Base-by-base conservation (phyloP, 257 asterid genomes). In the Solanum clarkiae region DNA sequence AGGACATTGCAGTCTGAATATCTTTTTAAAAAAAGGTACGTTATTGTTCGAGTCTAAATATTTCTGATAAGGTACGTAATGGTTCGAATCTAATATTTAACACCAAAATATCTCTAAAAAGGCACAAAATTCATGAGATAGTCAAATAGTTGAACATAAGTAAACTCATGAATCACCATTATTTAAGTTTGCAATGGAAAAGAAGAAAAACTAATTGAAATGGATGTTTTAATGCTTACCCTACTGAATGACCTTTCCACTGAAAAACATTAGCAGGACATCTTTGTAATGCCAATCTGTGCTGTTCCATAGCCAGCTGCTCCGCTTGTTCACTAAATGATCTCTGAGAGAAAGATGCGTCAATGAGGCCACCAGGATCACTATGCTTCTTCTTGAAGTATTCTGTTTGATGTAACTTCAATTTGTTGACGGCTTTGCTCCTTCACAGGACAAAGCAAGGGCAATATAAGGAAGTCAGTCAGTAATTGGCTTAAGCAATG, bases 201-300 rank as follows among this genome's bases (percentile, higher is more conserved):
- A 32, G 22, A 32, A 68, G 47, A 32, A 32, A 69, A 69, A 65
- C 45, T 14, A 65, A 40, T 40, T 0, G 10, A 18, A 54, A 18
- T 7, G 16, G 86, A 44, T 4, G 49, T 49, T 29, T 14, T 75
- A 75, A 75, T 22, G 57, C 84, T 86, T 93, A 95, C 99, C 97
- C 95, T 47, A 84, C 89, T 74, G 94, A 90, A 88, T 96, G 99
- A 82, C 95, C 95, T 89, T 92, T 96, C 98, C 98, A 94, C 91
- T 92, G 97, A 74, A 84, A 89, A 84, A 93, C 79, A 85, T 89
- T 89, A 57, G 86, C 88, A 36, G 89, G 88, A 59, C 93, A 93
- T 82, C 88, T 82, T 82, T 77, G 92, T 60, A 96, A 86, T 59
- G 97, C 92, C 54, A 65, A 81, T 84, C 90, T 90, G 47, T 96